phyloP scores from a whole-genome alignment of 2,329 filamentous ascomycete species.

The Alternaria angustiovoidea region DNA sequence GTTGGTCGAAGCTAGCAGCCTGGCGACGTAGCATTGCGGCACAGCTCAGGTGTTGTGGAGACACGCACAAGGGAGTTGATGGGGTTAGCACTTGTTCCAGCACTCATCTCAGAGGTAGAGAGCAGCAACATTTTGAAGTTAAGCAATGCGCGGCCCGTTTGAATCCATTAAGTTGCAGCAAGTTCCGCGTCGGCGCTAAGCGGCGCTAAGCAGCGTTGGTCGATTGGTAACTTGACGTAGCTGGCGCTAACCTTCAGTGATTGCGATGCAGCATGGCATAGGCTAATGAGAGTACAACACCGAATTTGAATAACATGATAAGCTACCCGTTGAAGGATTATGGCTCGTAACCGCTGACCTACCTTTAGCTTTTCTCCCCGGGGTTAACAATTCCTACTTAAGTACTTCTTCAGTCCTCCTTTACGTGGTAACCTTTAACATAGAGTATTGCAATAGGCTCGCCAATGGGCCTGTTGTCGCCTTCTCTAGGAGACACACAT shows the following conservation, averaged over 20 bases:
- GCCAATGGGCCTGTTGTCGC: background rate
- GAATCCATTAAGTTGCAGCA: background rate
- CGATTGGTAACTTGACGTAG: slow-evolving; percentile 12
- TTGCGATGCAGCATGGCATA: slow-evolving; percentile 5
- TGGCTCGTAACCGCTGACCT: background rate
- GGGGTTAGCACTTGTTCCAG: background rate
- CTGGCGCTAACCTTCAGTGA: slow-evolving; percentile 5
- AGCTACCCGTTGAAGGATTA: background rate
- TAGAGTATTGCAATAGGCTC: slow-evolving; percentile 9
- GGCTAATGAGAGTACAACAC: slow-evolving; percentile 1
- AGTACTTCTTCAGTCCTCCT: background rate
- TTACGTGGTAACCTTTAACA: background rate
- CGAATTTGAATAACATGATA: background rate
- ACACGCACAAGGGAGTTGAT: slow-evolving; percentile 2
- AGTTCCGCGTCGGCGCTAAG: background rate
- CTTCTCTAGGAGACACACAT: background rate
- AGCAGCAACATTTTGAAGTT: too few species aligned
- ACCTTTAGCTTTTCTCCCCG: background rate
- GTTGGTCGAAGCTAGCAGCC: slow-evolving; percentile 4
- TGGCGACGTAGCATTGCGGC: slow-evolving; percentile 18
- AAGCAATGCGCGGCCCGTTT: background rate
- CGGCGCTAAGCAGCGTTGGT: slow-evolving; percentile 15
- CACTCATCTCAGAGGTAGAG: background rate
- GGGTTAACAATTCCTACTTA: background rate
- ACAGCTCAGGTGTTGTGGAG: slow-evolving; percentile 12